Conservation (phyloP, 192 early-diverging fungal species). For the Spizellomyces sp. region DNA sequence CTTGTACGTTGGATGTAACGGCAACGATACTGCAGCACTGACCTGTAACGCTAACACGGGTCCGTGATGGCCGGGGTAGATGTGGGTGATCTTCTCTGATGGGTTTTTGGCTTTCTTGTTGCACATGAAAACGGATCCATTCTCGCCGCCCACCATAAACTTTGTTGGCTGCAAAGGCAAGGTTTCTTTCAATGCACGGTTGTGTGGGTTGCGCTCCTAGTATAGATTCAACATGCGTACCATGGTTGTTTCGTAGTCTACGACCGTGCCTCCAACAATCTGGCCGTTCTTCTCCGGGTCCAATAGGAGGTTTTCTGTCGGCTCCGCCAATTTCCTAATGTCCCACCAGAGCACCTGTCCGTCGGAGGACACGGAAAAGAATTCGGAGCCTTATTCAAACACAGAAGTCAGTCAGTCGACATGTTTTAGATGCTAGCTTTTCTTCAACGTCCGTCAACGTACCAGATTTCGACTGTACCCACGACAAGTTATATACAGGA, state of each 20-base stretch:
- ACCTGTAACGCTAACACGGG: slow-evolving; percentile 60
- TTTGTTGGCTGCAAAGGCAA: slow-evolving; percentile 54
- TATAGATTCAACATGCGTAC: slow-evolving; percentile 28
- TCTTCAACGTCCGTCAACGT: not conserved
- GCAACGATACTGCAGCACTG: not conserved
- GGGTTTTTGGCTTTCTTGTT: slow-evolving; percentile 69
- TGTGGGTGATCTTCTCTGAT: slow-evolving; percentile 60
- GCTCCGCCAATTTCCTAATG: slow-evolving; percentile 60
- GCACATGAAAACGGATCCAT: slow-evolving; percentile 64
- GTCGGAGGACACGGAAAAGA: slow-evolving; percentile 63
- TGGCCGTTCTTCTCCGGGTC: slow-evolving; percentile 69
- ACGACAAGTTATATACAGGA: slow-evolving; percentile 58
- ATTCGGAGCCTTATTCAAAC: slow-evolving; percentile 48
- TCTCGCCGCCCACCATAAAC: slow-evolving; percentile 67
- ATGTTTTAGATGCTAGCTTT: no score
- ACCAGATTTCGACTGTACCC: slow-evolving; percentile 67
- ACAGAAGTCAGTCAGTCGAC: no score
- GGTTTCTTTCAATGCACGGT: slow-evolving; percentile 9
- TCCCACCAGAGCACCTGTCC: slow-evolving; percentile 69
- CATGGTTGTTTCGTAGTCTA: slow-evolving; percentile 69
- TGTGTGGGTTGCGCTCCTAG: not conserved
- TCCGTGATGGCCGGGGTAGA: slow-evolving; percentile 61
- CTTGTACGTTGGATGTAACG: not conserved
- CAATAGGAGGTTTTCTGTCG: slow-evolving; percentile 55
- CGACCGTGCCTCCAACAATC: slow-evolving; percentile 60